Percentiles rank a stretch among this genome's conserved stretches.
Conservation (phyloP, 306 rosid genomes). For the Trifolium fragiferum region DNA sequence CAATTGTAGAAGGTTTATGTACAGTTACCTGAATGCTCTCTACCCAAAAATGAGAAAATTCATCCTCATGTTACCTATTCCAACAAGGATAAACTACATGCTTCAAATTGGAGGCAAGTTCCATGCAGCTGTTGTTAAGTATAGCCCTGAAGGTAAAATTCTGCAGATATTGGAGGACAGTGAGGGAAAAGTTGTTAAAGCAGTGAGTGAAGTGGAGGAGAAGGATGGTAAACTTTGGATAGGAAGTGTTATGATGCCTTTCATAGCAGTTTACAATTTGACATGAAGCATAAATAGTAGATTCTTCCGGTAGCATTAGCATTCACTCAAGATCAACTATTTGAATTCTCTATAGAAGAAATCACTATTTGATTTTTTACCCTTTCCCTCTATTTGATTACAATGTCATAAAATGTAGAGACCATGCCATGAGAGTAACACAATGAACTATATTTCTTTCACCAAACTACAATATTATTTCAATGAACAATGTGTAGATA, state of each 20-base stretch:
- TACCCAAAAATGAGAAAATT: constrained; percentile 66
- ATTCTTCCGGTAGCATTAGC: constrained; percentile 1
- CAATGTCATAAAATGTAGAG: neutral
- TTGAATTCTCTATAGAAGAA: constrained; percentile 1
- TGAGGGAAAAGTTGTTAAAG: constrained; percentile 72
- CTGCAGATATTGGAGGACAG: constrained; percentile 73
- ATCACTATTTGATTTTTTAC: neutral
- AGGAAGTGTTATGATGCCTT: constrained; percentile 81
- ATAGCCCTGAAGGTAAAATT: constrained; percentile 79
- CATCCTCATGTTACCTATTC: constrained; percentile 71
- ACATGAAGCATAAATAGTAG: constrained; percentile 33
- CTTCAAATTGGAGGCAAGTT: constrained; percentile 62
- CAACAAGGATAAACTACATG: constrained; percentile 56
- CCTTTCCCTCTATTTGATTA: constrained; percentile 1
- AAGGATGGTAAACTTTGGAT: constrained; percentile 87
- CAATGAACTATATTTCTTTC: neutral
- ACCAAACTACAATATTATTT: neutral
- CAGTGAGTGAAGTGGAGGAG: constrained; percentile 84
- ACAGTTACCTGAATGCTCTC: constrained; percentile 42
- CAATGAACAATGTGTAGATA: no score
- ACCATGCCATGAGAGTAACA: neutral
- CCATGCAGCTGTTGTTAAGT: constrained; percentile 58
- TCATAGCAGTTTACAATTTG: constrained; percentile 72
- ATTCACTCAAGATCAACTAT: neutral
- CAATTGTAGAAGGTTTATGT: constrained; percentile 55